phyloP scores from a whole-genome alignment of 2,329 filamentous ascomycete species.

The Hymenoscyphus fraxineus region DNA sequence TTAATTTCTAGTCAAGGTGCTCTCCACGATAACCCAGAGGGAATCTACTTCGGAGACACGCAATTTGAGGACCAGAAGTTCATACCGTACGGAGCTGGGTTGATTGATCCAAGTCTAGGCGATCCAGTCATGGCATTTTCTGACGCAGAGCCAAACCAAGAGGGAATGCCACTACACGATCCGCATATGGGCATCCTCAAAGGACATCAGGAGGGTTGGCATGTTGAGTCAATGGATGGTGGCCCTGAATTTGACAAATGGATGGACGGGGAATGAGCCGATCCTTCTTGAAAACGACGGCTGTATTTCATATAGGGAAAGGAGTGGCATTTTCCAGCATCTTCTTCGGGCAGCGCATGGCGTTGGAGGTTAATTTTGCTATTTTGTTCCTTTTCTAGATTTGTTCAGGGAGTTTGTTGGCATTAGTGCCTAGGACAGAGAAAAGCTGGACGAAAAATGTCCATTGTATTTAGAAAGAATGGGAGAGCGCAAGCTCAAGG shows the following conservation, averaged over 20 bases:
- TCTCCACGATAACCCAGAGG: constrained; percentile 21
- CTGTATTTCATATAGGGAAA: background rate
- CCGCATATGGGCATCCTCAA: constrained; percentile 30
- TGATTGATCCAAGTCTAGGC: constrained; percentile 15
- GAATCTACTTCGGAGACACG: constrained; percentile 26
- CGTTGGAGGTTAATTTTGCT: constrained; percentile 16
- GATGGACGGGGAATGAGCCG: constrained; percentile 26
- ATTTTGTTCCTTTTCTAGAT: background rate
- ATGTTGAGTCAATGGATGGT: constrained; percentile 30
- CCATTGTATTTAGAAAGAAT: constrained; percentile 16
- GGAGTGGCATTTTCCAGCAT: constrained; percentile 3
- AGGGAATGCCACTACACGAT: constrained; percentile 29
- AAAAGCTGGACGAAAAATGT: background rate
- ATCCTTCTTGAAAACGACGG: background rate
- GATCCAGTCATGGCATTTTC: constrained; percentile 26
- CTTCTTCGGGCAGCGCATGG: constrained; percentile 16
- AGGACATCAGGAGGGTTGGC: constrained; percentile 34
- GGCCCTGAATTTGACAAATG: constrained; percentile 35
- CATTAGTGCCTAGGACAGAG: background rate
- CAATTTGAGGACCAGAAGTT: constrained; percentile 26
- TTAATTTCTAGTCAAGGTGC: constrained; percentile 23
- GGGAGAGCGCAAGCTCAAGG: background rate
- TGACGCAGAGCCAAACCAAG: constrained; percentile 24
- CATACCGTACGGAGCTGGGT: constrained; percentile 14
- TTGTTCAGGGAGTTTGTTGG: background rate